A percentile compares a stretch with the other conserved stretches of the same genome.
These are phyloP conservation scores for Logfia minima DNA, from an alignment of 129 eudicot genomes.

Conservation along the genomic window DNA sequence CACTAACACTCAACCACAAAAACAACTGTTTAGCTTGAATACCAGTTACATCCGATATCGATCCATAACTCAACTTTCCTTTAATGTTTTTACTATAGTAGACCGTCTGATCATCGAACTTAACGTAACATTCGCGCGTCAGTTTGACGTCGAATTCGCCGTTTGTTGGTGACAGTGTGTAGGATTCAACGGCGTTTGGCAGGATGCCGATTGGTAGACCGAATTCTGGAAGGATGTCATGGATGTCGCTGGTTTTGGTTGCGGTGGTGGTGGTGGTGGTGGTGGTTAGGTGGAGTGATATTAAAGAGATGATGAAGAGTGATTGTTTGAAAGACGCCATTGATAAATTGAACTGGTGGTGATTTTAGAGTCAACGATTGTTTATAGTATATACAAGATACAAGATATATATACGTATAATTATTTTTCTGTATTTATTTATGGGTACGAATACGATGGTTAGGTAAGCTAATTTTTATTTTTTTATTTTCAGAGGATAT, in stretches of 20 bases:
- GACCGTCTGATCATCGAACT: constrained; percentile 60
- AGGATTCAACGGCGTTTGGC: constrained; percentile 61
- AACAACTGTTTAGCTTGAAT: constrained; percentile 75
- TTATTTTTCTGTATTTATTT: too few relatives aligned
- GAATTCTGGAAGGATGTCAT: constrained; percentile 68
- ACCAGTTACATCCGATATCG: constrained; percentile 63
- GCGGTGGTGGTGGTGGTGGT: background rate
- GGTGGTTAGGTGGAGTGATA: constrained; percentile 23
- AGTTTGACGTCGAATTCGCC: constrained; percentile 53
- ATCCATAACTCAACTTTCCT: constrained; percentile 63
- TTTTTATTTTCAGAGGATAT: too few relatives aligned
- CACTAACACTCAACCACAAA: constrained; percentile 69
- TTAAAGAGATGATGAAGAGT: constrained; percentile 25
- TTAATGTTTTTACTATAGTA: constrained; percentile 47
- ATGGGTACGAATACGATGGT: too few relatives aligned
- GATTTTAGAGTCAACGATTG: background rate
- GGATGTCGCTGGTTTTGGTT: constrained; percentile 41
- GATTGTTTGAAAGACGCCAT: constrained; percentile 30
- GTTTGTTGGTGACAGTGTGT: constrained; percentile 46
- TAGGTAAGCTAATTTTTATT: too few relatives aligned
- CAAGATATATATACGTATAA: too few relatives aligned
- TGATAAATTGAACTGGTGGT: constrained; percentile 9
- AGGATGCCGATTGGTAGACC: constrained; percentile 74
- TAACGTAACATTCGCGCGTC: constrained; percentile 57
- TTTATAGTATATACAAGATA: too few relatives aligned